Percentiles rank a stretch among this genome's conserved stretches.
Conservation (phyloP, 2,329 filamentous ascomycete species). For the Aspergillus pseudotamarii region DNA sequence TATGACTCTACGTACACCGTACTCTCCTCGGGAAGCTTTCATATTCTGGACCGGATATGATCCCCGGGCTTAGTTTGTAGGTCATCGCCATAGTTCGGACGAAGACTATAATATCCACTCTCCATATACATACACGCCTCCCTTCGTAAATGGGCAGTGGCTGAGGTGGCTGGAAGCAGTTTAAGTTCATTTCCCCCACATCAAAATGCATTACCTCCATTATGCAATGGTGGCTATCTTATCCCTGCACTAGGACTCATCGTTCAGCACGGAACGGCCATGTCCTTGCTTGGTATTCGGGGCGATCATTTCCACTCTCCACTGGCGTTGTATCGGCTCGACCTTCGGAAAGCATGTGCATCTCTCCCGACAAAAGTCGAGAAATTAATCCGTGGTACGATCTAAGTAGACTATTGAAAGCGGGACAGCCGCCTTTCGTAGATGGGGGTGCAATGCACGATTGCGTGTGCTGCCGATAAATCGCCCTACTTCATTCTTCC, state of each 20-base stretch:
- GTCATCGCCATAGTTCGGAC: not conserved
- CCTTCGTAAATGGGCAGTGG: slow-evolving; percentile 14
- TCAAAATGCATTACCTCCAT: not conserved
- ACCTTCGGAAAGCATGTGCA: slow-evolving; percentile 9
- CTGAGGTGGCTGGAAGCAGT: slow-evolving; percentile 17
- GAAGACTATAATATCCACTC: not conserved
- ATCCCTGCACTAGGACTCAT: slow-evolving; percentile 7
- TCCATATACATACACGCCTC: not conserved
- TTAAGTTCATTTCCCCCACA: slow-evolving; percentile 9
- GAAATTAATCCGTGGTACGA: slow-evolving; percentile 1
- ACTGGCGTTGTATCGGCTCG: slow-evolving; percentile 7
- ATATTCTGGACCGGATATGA: not conserved
- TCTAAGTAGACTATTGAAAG: not conserved
- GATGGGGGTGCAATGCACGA: not conserved
- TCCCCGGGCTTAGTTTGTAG: not conserved
- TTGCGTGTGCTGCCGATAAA: not conserved
- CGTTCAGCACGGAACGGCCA: not conserved
- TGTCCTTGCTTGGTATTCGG: slow-evolving; percentile 3
- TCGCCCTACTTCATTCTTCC: not conserved
- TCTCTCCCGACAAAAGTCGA: slow-evolving; percentile 1
- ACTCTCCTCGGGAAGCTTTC: not conserved
- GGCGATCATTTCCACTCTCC: slow-evolving; percentile 4
- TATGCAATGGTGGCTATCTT: slow-evolving; percentile 6
- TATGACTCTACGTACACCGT: not conserved
- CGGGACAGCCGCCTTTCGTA: not conserved